Evolutionary conservation across 208 protist species (phyloP).

Genomic region (Leishmania tarentolae): DNA sequence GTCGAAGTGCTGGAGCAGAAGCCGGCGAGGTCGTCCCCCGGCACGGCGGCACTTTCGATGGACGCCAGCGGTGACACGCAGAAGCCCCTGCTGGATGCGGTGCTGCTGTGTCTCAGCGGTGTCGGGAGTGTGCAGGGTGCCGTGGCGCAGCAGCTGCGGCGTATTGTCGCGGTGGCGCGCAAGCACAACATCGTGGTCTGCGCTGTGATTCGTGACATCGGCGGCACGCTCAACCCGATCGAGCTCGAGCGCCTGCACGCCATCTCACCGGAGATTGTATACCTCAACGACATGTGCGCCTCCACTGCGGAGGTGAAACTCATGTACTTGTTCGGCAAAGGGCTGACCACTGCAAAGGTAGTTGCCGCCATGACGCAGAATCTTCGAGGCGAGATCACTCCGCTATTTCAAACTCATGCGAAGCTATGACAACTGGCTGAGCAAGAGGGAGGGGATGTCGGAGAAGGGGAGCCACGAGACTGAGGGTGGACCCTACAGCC

Average conservation of each 20-base stretch:
- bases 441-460: not conserved
- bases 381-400: conserved; percentile 68
- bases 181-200: conserved; percentile 38
- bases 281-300: conserved; percentile 58
- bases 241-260: conserved; percentile 42
- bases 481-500: not conserved
- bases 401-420: conserved; percentile 2
- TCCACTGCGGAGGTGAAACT: conserved; percentile 68
- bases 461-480: not conserved
- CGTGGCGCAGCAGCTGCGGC: conserved; percentile 34
- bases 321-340: conserved; percentile 83
- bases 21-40: not conserved
- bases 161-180: conserved; percentile 35
- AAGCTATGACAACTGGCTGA: not conserved
- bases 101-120: conserved; percentile 60
- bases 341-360: conserved; percentile 39
- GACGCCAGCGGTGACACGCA: not conserved
- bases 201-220: conserved; percentile 42
- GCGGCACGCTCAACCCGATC: conserved; percentile 36
- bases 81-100: conserved; percentile 41
- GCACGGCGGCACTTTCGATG: not conserved
- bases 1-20: conserved; percentile 36
- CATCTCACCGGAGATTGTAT: conserved; percentile 44
- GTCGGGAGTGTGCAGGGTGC: conserved; percentile 37
- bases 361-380: conserved; percentile 47